Percentiles rank a stretch among this genome's conserved stretches.
These are phyloP conservation scores for Aspergillus conjunctus DNA, from an alignment of 495 filamentous ascomycete genomes.

Conservation along the genomic window DNA sequence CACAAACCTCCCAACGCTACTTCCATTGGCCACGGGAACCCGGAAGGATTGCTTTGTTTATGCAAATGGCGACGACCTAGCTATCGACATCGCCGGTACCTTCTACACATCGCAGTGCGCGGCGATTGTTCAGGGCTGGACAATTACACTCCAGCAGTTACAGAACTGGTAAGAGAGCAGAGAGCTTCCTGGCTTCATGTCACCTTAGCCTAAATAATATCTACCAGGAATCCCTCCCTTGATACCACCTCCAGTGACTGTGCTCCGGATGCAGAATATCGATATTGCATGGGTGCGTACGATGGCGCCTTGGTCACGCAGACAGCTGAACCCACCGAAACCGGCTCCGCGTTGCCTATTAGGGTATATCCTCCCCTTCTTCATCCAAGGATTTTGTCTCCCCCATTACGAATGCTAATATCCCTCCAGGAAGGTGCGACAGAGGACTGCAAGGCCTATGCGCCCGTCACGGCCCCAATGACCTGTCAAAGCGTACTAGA, in stretches of 20 bases:
- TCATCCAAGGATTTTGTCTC: neutral
- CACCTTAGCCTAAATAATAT: neutral
- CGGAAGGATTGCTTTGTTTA: conserved; percentile 17
- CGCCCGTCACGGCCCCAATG: neutral
- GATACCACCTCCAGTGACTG: conserved; percentile 8
- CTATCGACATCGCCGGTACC: conserved; percentile 5
- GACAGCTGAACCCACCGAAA: neutral
- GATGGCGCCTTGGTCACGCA: neutral
- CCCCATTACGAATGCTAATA: neutral
- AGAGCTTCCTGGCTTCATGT: neutral
- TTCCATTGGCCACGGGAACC: conserved; percentile 1
- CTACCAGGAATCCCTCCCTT: conserved; percentile 13
- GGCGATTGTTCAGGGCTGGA: conserved; percentile 3
- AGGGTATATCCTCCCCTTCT: neutral
- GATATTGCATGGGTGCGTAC: conserved; percentile 13
- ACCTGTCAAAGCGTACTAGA: neutral
- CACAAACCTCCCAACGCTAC: neutral
- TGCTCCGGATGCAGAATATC: conserved; percentile 2
- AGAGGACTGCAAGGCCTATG: neutral
- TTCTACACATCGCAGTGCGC: conserved; percentile 8
- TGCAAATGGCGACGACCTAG: conserved; percentile 1
- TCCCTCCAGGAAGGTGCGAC: neutral
- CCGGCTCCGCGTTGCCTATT: neutral
- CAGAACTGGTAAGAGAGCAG: conserved; percentile 2
- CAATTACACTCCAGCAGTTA: neutral